Evolutionary conservation across 176 grass and related monocot genomes (phyloP).

Genomic region (Carex cristatella): DNA sequence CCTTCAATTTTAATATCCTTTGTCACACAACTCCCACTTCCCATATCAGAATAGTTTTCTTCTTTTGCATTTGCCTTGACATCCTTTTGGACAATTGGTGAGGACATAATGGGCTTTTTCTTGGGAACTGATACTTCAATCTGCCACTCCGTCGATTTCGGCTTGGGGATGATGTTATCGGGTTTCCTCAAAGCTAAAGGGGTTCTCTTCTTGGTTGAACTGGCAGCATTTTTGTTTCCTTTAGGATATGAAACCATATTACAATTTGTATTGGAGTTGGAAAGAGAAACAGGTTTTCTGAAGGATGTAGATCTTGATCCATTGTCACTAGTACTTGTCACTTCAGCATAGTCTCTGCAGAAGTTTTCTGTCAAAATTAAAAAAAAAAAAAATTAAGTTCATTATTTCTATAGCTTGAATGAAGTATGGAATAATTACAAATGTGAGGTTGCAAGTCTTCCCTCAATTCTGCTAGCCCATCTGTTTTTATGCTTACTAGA

Average conservation of each 20-base stretch:
- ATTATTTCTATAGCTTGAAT: constrained; percentile 10
- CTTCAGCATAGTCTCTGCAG: constrained; percentile 53
- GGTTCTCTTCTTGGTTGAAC: constrained; percentile 52
- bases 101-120: constrained; percentile 26
- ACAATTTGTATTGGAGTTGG: background rate
- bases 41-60: constrained; percentile 64
- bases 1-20: constrained; percentile 52
- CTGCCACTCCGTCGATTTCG: constrained; percentile 60
- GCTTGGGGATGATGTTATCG: constrained; percentile 38
- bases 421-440: background rate
- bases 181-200: constrained; percentile 68
- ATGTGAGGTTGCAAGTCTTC: background rate
- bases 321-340: constrained; percentile 54
- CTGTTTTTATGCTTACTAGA: background rate
- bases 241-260: constrained; percentile 36
- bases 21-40: constrained; percentile 70
- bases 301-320: constrained; percentile 68
- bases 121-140: constrained; percentile 90
- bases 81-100: constrained; percentile 39
- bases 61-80: constrained; percentile 44
- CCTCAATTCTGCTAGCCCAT: background rate
- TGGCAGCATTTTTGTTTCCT: constrained; percentile 52
- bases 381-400: constrained; percentile 14
- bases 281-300: constrained; percentile 45
- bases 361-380: constrained; percentile 65